A percentile compares a stretch with the other conserved stretches of the same genome.
Evolutionary conservation across 2,329 filamentous ascomycete species (phyloP).

Genomic region (Colletotrichum noveboracense): DNA sequence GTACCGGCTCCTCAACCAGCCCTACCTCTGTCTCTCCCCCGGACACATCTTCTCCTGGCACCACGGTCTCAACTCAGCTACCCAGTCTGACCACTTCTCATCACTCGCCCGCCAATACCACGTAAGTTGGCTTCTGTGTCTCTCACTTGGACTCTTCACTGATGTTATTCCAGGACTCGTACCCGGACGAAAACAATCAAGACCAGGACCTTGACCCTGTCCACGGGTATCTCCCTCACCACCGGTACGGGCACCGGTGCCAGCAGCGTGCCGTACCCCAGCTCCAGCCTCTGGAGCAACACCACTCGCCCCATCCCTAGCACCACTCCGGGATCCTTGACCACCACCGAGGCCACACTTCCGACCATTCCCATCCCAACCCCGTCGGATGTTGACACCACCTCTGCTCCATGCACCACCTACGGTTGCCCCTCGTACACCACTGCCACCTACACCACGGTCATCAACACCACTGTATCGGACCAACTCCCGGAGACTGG

Average conservation of each 20-base stretch:
- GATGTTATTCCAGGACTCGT: background rate
- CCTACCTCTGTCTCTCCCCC: background rate
- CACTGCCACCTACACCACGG: constrained; percentile 3
- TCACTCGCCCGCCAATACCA: background rate
- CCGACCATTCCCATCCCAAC: background rate
- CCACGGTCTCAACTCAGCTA: background rate
- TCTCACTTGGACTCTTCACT: background rate
- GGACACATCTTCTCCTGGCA: background rate
- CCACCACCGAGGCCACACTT: background rate
- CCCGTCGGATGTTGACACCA: background rate
- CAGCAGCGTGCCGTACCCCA: background rate
- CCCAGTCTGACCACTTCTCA: constrained; percentile 5
- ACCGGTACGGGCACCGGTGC: background rate
- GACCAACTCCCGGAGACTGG: background rate
- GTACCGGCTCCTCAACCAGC: background rate
- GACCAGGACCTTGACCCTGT: background rate
- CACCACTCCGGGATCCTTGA: background rate
- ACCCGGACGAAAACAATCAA: background rate
- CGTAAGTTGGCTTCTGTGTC: background rate
- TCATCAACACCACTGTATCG: constrained; percentile 8
- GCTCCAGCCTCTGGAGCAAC: constrained; percentile 5
- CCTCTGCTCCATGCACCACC: background rate
- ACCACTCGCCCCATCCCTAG: background rate
- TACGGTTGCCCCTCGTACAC: constrained; percentile 4
- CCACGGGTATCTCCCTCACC: background rate